Base-by-base conservation (phyloP, 768 basidiomycete genomes). In the Lentinula boryana region DNA sequence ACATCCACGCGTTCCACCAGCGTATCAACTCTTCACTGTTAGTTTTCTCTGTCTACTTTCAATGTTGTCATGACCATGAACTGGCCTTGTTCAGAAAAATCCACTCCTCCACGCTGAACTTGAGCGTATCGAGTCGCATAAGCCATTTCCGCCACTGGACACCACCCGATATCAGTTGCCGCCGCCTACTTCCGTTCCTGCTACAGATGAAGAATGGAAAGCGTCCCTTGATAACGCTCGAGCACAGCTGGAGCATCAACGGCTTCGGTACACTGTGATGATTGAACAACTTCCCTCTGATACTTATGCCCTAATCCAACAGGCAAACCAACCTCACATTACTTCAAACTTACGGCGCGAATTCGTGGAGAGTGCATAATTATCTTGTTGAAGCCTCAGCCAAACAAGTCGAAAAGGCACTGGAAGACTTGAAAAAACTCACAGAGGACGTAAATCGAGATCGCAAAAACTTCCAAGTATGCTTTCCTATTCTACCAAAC, bases 341-440 rank as follows among this genome's bases (percentile, higher is more conserved):
- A 33, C 74, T 95, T 36, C 87, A 94, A 69, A 87, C 85, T 36
- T 95, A 96, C 68, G 96, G 91, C 3, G 76, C 88, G 16, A 98
- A 98, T 76, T 89, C 91, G 12, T 96, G 92, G 90, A 84, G 90
- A 63, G 86, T 95, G 72, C 87, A 92, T 69, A 98, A 98, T 72
- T 94, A 93, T 68, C 78, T 91, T 35, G 75, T 95, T 23, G 93
- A 96, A 70, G 80, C 85, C 27, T 84, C 88, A 36, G 85, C 87
- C 7, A 87, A 87, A 66, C 82, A 85, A 61, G 76, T 84, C 7
- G 93, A 94, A 71, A 80, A 78, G 63, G 77, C 84, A 9, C 71
- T 91, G n/a, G 93, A 93, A 67, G 85, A 89, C 64, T 65, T 95
- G 62, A 88, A 87, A 70, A 82, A 92, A 68, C 70, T 86, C 54